These are phyloP conservation scores for Brassica napus DNA, from an alignment of 345 rosid species.

Conservation along the genomic window DNA sequence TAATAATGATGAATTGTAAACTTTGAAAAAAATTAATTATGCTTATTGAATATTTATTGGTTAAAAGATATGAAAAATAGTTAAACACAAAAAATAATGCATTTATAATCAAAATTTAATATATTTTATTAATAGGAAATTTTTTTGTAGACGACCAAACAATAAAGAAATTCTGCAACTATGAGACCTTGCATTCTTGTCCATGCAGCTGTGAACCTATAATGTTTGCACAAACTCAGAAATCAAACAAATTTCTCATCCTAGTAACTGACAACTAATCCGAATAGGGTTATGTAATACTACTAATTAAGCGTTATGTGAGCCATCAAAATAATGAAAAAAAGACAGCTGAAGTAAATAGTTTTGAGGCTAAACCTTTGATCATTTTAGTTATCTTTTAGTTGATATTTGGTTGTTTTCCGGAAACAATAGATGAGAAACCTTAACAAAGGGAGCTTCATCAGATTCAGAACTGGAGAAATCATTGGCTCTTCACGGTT, in stretches of 20 bases:
- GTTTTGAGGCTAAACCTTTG: conserved; percentile 12
- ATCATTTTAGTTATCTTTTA: conserved; percentile 29
- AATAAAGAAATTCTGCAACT: conserved; percentile 22
- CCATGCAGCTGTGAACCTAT: conserved; percentile 36
- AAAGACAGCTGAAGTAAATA: background rate
- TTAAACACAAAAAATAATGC: too few species aligned
- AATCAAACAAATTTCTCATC: conserved; percentile 33
- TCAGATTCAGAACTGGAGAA: conserved; percentile 40
- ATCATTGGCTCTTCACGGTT: conserved; percentile 32
- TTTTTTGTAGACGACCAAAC: conserved; percentile 20
- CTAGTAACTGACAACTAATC: background rate
- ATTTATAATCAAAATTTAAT: too few species aligned
- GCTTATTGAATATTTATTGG: too few species aligned
- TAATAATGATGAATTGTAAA: too few species aligned
- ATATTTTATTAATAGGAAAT: too few species aligned
- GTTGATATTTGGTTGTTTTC: conserved; percentile 37
- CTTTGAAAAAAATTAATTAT: too few species aligned
- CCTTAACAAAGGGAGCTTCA: conserved; percentile 54
- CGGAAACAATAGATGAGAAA: conserved; percentile 34
- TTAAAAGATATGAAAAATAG: too few species aligned
- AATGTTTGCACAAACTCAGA: conserved; percentile 32
- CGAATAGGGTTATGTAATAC: too few species aligned
- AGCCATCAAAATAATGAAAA: background rate
- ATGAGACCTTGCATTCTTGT: conserved; percentile 18
- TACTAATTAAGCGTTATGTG: too few species aligned